Conservation (phyloP, 2,329 filamentous ascomycete genomes). For the Phaeosphaeriaceae sp. region DNA sequence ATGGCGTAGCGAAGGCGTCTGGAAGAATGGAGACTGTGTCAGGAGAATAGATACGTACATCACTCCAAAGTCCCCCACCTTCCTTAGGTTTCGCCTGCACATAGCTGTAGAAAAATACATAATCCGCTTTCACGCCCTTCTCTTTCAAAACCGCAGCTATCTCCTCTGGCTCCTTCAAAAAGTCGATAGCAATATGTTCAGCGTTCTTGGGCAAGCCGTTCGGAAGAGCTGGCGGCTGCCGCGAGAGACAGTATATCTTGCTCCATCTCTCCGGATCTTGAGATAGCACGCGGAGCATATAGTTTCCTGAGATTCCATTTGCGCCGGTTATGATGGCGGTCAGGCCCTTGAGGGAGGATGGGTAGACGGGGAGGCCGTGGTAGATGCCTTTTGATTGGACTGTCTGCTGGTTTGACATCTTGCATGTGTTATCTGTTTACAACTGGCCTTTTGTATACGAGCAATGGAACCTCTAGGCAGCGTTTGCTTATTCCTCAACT, state of each 20-base stretch:
- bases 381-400: constrained; percentile 54
- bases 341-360: constrained; percentile 50
- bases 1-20: no score
- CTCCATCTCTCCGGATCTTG: constrained; percentile 58
- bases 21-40: no score
- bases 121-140: constrained; percentile 47
- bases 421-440: not conserved
- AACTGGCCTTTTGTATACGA: no score
- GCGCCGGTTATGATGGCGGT: constrained; percentile 62
- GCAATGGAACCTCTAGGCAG: no score
- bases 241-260: constrained; percentile 60
- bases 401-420: constrained; percentile 30
- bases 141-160: constrained; percentile 46
- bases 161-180: constrained; percentile 45
- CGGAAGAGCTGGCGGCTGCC: constrained; percentile 54
- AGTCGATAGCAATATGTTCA: constrained; percentile 53
- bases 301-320: constrained; percentile 62
- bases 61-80: constrained; percentile 56
- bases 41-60: no score
- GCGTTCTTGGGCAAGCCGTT: constrained; percentile 46
- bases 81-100: constrained; percentile 58
- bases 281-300: constrained; percentile 58
- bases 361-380: constrained; percentile 58
- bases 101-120: constrained; percentile 64
- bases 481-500: not conserved